Evolutionary conservation across 73 alveolate species (phyloP).

Genomic region (Paramecium biaurelia): DNA sequence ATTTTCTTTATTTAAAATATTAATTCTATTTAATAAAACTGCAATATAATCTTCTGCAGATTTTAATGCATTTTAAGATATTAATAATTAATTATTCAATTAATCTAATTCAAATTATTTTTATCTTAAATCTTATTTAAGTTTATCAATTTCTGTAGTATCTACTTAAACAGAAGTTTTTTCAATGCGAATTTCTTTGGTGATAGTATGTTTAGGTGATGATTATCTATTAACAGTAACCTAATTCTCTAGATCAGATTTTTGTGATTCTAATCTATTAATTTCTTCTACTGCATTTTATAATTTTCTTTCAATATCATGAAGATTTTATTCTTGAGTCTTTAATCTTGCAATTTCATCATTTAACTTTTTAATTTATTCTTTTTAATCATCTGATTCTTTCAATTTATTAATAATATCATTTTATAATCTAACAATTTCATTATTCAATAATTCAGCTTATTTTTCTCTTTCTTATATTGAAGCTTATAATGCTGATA

Average conservation of each 20-base stretch:
- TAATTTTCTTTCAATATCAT: constrained; percentile 24
- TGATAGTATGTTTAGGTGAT: not conserved
- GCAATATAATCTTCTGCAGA: constrained; percentile 20
- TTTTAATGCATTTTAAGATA: not conserved
- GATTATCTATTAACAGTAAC: not conserved
- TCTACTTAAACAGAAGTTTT: not conserved
- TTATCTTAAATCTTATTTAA: not conserved
- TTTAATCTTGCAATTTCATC: not conserved
- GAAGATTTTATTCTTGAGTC: not conserved
- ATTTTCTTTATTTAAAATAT: not conserved
- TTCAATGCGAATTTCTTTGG: not conserved
- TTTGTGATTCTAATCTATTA: not conserved
- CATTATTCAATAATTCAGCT: constrained; percentile 3
- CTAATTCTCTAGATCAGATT: not conserved
- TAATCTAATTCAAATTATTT: not conserved
- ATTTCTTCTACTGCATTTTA: not conserved
- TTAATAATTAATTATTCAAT: constrained; percentile 20
- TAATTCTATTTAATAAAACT: constrained; percentile 1
- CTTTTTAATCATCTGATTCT: not conserved
- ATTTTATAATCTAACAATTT: not conserved
- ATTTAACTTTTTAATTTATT: not conserved
- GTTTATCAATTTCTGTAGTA: constrained; percentile 1
- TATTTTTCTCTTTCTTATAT: not conserved
- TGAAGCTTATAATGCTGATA: not conserved
- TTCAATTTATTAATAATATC: not conserved